phyloP scores from a whole-genome alignment of 805 yeast species.

The Candida qinlingensis region DNA sequence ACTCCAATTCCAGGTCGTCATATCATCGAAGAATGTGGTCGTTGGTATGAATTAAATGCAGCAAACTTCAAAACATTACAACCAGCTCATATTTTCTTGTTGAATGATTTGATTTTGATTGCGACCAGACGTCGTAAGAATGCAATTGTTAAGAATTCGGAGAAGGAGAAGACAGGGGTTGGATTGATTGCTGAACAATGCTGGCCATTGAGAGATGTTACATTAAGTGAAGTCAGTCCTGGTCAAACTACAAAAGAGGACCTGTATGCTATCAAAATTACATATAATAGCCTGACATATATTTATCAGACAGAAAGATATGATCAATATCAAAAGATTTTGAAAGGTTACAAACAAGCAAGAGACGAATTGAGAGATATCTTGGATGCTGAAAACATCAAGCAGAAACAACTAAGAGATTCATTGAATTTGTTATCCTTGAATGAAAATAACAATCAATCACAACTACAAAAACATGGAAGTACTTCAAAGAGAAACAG shows the following conservation, averaged over 20 bases:
- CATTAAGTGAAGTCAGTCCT: conserved; percentile 20
- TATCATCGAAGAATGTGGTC: conserved; percentile 67
- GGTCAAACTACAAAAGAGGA: neutral
- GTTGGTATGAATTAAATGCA: conserved; percentile 83
- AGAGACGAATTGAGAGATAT: conserved; percentile 55
- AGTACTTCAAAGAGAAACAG: conserved; percentile 26
- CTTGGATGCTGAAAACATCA: conserved; percentile 42
- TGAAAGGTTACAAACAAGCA: conserved; percentile 54
- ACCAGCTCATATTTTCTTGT: conserved; percentile 67
- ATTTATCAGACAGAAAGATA: conserved; percentile 56
- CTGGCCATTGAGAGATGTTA: conserved; percentile 67
- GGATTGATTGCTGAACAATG: conserved; percentile 65
- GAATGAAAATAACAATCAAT: conserved; percentile 8
- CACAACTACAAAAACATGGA: neutral
- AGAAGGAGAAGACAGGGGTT: conserved; percentile 23
- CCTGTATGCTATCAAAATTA: conserved; percentile 40
- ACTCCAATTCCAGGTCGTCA: conserved; percentile 78
- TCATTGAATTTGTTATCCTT: conserved; percentile 39
- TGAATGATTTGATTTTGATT: conserved; percentile 71
- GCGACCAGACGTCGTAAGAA: conserved; percentile 54
- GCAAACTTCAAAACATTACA: conserved; percentile 80
- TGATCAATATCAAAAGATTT: conserved; percentile 51
- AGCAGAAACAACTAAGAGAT: conserved; percentile 38
- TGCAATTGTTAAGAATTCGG: conserved; percentile 22
- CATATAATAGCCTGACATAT: conserved; percentile 43